Base-by-base conservation (phyloP, 1,284 basidiomycete species). In the Sporisorium iseilematis-ciliati region DNA sequence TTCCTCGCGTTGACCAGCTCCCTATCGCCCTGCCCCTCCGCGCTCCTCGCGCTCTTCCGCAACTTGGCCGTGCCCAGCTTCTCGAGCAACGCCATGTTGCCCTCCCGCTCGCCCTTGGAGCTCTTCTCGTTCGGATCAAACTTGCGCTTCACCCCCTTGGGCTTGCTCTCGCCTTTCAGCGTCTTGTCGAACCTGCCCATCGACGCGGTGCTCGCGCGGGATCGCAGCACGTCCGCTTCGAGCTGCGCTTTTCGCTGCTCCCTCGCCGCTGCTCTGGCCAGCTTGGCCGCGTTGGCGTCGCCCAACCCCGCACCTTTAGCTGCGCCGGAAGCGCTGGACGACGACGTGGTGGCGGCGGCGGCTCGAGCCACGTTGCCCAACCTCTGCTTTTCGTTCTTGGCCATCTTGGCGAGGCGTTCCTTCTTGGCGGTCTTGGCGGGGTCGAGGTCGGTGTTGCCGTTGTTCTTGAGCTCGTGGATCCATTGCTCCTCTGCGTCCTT, bases 401-500 rank as follows among this genome's bases (percentile, higher is more conserved):
- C 89, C 3, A 92, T 88, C 14, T 92, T 89, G 0, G 89, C 90
- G 82, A 95, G 95, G 25, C 95, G 91, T 61, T 90, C 92, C 35
- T 90, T 88, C 14, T 91, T 90, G 0, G 92, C 92, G 1, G 88
- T 89, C 79, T 92, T 91, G 26, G 89, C 89, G 4, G 96, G 96
- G 83, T 98, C 92, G 74, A 89, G 87, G 79, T 93, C 91, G 61
- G 84, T 84, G 65, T 90, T 88, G 83, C 91, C 92, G 83, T 94
- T 91, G 50, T 89, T 88, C 81, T 93, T 93, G 53, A 98, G 91
- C 85, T 95, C 94, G 58, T 93, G 91, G 70, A 97, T 89, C 96
- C 96, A 98, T 85, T 95, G 93, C 16, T 90, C 90, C 87, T 98
- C 94, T 25, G 87, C 86, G 71, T 94, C 90, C 87, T 91, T 95